A percentile compares a stretch with the other conserved stretches of the same genome.
phyloP scores from a whole-genome alignment of 768 basidiomycete genomes.

The Suillus plorans region DNA sequence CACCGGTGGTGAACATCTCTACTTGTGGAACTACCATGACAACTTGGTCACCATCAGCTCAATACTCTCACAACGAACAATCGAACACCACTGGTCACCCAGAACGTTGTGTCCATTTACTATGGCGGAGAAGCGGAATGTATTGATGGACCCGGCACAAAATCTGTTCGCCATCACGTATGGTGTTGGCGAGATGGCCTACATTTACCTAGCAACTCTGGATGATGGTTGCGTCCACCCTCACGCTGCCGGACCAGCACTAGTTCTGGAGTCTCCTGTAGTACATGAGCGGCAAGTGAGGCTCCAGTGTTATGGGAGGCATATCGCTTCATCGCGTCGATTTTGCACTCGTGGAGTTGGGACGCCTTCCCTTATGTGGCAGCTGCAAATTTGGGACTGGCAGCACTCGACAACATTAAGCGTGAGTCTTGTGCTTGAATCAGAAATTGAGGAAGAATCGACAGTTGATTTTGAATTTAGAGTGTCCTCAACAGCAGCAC shows the following conservation, averaged over 20 bases:
- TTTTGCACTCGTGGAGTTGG: too few species aligned
- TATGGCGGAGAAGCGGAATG: too few species aligned
- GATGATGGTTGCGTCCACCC: not conserved
- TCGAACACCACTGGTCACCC: not conserved
- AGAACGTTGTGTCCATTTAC: not conserved
- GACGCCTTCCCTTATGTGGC: not conserved
- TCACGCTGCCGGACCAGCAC: not conserved
- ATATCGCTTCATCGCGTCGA: not conserved
- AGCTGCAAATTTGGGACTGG: not conserved
- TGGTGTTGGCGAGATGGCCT: too few species aligned
- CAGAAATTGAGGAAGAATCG: not conserved
- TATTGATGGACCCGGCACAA: not conserved
- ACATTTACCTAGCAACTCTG: not conserved
- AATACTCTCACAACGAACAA: not conserved
- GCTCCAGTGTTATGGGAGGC: not conserved
- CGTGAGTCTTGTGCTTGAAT: not conserved
- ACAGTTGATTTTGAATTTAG: not conserved
- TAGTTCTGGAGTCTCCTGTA: not conserved
- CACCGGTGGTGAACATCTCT: not conserved
- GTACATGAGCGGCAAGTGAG: accelerated
- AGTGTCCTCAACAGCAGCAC: not conserved
- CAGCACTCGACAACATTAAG: not conserved
- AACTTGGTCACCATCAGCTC: not conserved
- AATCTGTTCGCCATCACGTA: not conserved
- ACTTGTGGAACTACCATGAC: not conserved